Percentiles rank a stretch among this genome's conserved stretches.
phyloP scores from a whole-genome alignment of 345 rosid species.

The Psidium friedrichsthalianum region DNA sequence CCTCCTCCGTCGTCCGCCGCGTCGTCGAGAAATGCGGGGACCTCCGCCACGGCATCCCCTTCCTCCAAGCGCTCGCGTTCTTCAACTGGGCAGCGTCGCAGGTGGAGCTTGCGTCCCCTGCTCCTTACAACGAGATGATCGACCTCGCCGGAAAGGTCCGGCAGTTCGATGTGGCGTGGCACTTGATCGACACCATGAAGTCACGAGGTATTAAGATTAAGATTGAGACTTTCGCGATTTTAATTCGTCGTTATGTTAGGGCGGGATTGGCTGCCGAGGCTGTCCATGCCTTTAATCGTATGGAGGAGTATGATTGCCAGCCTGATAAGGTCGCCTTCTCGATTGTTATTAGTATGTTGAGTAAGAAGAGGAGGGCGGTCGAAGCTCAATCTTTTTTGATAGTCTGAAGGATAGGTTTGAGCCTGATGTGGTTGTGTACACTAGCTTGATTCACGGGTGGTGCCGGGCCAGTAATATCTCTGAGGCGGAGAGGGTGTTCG shows the following conservation, averaged over 20 bases:
- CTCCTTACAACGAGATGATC: conserved; percentile 77
- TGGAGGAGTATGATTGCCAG: conserved; percentile 80
- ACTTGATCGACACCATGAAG: conserved; percentile 60
- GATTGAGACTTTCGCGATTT: conserved; percentile 48
- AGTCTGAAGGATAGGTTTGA: conserved; percentile 47
- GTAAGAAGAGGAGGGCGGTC: conserved; percentile 55
- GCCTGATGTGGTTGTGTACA: conserved; percentile 66
- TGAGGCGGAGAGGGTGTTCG: conserved; percentile 66
- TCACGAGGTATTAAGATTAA: conserved; percentile 42
- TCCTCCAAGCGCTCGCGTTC: conserved; percentile 57
- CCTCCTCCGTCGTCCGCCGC: conserved; percentile 35
- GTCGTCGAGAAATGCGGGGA: conserved; percentile 57
- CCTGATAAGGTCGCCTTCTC: conserved; percentile 78
- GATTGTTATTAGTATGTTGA: conserved; percentile 50
- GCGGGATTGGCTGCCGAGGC: conserved; percentile 89
- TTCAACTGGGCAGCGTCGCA: conserved; percentile 72
- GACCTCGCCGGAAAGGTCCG: conserved; percentile 72
- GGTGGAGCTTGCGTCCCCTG: conserved; percentile 29
- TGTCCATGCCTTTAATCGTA: conserved; percentile 74
- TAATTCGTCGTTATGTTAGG: conserved; percentile 74
- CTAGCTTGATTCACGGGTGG: conserved; percentile 81
- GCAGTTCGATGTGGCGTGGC: conserved; percentile 75
- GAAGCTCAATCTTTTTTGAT: conserved; percentile 85
- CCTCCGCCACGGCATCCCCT: conserved; percentile 76
- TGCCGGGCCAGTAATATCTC: conserved; percentile 60